Base-by-base conservation (phyloP, 495 filamentous ascomycete genomes). In the Lineolata rhizophorae region DNA sequence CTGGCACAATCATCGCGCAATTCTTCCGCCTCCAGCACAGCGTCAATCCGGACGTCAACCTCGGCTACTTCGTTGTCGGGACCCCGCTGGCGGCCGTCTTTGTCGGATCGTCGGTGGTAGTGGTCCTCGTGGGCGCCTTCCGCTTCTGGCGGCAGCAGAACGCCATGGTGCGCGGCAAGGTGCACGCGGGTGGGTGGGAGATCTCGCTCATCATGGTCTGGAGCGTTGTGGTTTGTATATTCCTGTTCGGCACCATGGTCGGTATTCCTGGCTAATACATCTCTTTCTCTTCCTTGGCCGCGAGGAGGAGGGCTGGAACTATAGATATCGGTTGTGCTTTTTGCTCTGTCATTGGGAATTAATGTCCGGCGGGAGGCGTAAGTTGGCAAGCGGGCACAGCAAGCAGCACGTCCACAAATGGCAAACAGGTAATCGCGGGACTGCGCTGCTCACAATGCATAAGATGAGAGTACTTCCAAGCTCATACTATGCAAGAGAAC, bases 81-180 rank as follows among this genome's bases (percentile, higher is more conserved):
- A 70, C 69, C 30, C 78, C 76, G 3, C 52, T 84, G 11, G 57
- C 72, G 1, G 56, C 61, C 6, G 43, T 60, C 20, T 73, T 70
- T 39, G 61, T 75, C 31, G 47, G 45, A 3, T 59, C 62, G 12
- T 69, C 75, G 8, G 56, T 82, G 3, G 27, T 64, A 8, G 57
- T 70, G 9, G 49, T 60, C 0, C 19, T 64, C 9, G 41, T 78
- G 16, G 76, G 76, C 3, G 61, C 64, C 11, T 58, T 61, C 43
- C 60, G 75, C 19, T 74, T 71, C 50, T 85, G 68, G 65, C 63
- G 65, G 31, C 66, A 72, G 41, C 76, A 83, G 50, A 59, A 57
- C 47, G 72, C 70, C 0, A 64, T 83, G 21, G 52, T 70, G 13
- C 41, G 62, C 32, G 77, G 76, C 10, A 72, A 67, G 36, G 58